Evolutionary conservation across 78 protist species (phyloP), one percentile per base, ranked within the genome.

Genomic region (Dictyostelium capitatum): DNA sequence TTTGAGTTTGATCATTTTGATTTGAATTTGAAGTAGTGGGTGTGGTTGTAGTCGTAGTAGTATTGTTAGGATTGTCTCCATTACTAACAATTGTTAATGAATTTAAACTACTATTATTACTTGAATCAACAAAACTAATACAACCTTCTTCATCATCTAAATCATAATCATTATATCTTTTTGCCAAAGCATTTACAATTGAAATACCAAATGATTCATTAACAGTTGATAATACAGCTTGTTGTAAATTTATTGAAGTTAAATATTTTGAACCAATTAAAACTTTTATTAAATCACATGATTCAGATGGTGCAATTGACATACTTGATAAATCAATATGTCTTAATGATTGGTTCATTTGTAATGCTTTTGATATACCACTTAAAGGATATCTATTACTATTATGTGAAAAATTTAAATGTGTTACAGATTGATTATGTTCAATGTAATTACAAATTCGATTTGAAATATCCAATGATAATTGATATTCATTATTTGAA

Each of bases 401-500:
- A 64, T 87, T 87, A 15, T 43, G 80, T 28, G 67, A 46, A 64
- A 87, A 87, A 46, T 87, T 87, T 12, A 87, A 32, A 32, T 47
- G 23, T 3, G 70, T 56, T 10, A 87, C 6, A 9, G 93, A 54
- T 32, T 30, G 46, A 2, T 50, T 30, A 17, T 19, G 19, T 59
- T 74, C 93, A 48, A 87, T 41, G 37, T 50, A 87, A 4, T 19
- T 48, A 64, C 83, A 77, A 10, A 87, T 15, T 11, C 46, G 6
- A 7, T 37, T 46, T 0, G 93, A 87, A 6, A 87, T 32, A 73
- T 87, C 93, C 19, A 59, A 41, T 10, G 93, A 48, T 10, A 77
- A 25, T 65, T 87, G 93, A 14, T 87, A 87, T 48, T 87, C 93
- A 8, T 87, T 87, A 25, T 32, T 41, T 6, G 93, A 87, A 6